Evolutionary conservation across 139 green algal species (phyloP), one percentile per base, ranked within the genome.

Genomic region (Microglena sp.): DNA sequence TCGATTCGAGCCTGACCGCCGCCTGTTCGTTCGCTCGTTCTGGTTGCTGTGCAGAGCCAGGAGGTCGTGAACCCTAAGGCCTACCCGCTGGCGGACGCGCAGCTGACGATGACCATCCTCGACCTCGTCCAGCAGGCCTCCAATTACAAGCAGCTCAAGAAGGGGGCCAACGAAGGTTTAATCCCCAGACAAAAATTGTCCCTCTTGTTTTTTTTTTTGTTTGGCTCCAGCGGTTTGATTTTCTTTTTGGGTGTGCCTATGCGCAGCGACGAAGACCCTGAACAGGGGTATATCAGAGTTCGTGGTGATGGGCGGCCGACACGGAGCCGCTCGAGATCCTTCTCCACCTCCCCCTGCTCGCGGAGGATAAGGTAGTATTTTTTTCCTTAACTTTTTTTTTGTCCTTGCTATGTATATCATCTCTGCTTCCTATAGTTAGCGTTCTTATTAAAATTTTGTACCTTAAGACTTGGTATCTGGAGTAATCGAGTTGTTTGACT

Each of bases 71-170:
- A 98, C 88, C 92, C 92, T 22, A 97, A 97, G 82, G 93, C 93
- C 28, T 98, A 98, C 79, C 93, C 93, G 22, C 79, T 98, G 60
- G 87, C 86, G 15, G 84, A 92, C 60, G 86, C 86, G 8, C 69
- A 90, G 81, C 84, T 99, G 40, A 90, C 92, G 18, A 94, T 94
- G 68, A 97, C 89, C n/a, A 97, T 99, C 66, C 77, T 99, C 66
- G 93, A 99, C 77, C 94, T 99, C 66, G 92, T 99, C n/a, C 92
- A 98, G 80, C 93, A 98, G 77, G 90, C 91, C 33, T 66, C 83
- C 33, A 97, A 97, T 81, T 99, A 98, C 77, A 96, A 97, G 82
- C 93, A 99, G 85, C 85, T 99, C 21, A 93, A 94, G 72, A 99
- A 99, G 78, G 93, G 93, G 8, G 93, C 93, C 33, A 99, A 99